Conservation (phyloP, 2,329 filamentous ascomycete genomes). For the Mollisia scopiformis region DNA sequence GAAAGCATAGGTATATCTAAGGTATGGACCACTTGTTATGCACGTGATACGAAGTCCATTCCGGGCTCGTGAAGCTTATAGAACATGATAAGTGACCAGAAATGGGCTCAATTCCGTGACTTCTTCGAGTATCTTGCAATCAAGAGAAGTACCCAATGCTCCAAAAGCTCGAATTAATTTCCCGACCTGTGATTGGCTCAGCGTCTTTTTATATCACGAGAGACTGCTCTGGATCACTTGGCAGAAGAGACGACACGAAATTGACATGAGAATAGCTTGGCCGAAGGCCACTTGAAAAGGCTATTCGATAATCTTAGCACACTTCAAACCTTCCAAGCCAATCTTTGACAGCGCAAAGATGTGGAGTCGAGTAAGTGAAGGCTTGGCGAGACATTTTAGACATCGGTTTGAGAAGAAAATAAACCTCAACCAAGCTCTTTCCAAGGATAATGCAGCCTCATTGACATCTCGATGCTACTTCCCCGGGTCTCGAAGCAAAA, state of each 20-base stretch:
- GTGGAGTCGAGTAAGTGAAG: background rate
- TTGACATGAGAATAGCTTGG: background rate
- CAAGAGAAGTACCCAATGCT: no score
- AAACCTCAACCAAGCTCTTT: background rate
- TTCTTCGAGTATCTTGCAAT: no score
- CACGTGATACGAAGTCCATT: no score
- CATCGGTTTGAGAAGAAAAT: background rate
- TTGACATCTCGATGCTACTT: background rate
- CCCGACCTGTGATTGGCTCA: no score
- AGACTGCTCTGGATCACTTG: background rate
- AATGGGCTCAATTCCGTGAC: no score
- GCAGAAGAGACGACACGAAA: background rate
- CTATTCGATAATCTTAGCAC: background rate
- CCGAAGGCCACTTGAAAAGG: background rate
- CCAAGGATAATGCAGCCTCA: background rate
- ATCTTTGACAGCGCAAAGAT: background rate
- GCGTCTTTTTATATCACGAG: background rate
- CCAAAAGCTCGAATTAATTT: no score
- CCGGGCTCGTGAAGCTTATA: no score
- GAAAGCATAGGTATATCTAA: no score
- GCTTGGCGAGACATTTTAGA: background rate
- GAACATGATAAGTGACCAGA: no score
- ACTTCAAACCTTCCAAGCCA: background rate
- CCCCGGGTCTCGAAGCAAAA: background rate
- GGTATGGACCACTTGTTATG: no score